Base-by-base conservation (phyloP, 768 basidiomycete genomes). In the Leccinum disarticulatum region DNA sequence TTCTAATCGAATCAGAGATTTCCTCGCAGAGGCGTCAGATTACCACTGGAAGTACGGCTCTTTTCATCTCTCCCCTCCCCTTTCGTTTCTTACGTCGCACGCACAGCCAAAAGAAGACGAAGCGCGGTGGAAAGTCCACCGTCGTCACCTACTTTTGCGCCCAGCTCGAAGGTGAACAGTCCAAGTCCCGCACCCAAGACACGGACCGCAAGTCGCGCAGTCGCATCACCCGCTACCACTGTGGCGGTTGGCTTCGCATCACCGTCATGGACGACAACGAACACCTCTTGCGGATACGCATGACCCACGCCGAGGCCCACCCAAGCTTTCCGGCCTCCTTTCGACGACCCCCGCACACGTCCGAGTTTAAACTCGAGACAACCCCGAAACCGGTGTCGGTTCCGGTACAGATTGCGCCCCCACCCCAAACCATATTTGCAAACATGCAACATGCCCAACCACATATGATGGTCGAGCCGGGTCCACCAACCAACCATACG, bases 191-290 rank as follows among this genome's bases (percentile, higher is more conserved):
- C 19, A 74, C 70, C 4, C 73, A 69, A 50, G 70, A 72, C 47
- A 49, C 69, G 27, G 72, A 73, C 46, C 72, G 72, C 52, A 74
- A 75, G 61, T 75, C 73, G 52, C 70, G 72, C 17, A 70, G 68
- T 57, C 71, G 73, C 49, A 73, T 73, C 59, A 72, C 69, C 1
- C 72, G 72, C 36, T 73, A 72, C 27, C 73, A 75, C 38, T 73
- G 72, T 33, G 72, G 73, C 2, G 72, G 72, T 17, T 73, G 72
- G 72, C 65, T 73, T 25, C 72, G 73, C 22, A 75, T 73, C 60
- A 73, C 72, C 30, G 74, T 75, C 58, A 72, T 73, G 73, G 73
- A 73, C 22, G 73, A 73, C 55, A 73, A 75, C 48, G 72, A 73
- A 48, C 66, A 66, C 30, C 72, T 75, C 28, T 57, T 73, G 33